These are phyloP conservation scores for Lepiota venenata DNA, from an alignment of 768 basidiomycete genomes.

Conservation along the genomic window DNA sequence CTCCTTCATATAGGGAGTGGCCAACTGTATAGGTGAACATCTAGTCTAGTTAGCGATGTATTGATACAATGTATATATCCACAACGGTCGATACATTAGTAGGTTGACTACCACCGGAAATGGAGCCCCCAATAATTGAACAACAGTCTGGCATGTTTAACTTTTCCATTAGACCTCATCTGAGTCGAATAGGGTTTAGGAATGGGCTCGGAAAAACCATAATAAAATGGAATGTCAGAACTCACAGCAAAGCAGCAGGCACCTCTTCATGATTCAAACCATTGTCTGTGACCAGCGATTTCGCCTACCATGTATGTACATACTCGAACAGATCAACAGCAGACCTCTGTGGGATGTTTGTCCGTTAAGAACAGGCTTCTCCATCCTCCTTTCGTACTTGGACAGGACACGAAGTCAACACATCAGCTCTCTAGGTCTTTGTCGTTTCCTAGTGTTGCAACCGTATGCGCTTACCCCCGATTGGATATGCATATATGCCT, in stretches of 20 bases:
- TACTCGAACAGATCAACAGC: slow-evolving; percentile 1
- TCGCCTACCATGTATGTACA: neutral
- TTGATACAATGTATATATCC: too few relatives aligned
- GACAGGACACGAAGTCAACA: neutral
- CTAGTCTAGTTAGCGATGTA: too few relatives aligned
- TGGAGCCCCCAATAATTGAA: too few relatives aligned
- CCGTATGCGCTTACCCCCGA: neutral
- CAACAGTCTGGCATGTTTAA: too few relatives aligned
- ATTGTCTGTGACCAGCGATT: slow-evolving; percentile 3
- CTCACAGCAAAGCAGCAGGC: neutral
- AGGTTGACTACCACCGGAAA: too few relatives aligned
- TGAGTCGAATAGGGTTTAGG: too few relatives aligned
- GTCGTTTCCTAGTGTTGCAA: neutral
- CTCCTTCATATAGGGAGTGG: too few relatives aligned
- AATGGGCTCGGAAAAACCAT: neutral
- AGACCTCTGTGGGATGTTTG: neutral
- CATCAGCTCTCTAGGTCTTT: neutral
- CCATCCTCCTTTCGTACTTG: neutral
- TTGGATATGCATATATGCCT: neutral
- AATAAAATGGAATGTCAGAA: neutral
- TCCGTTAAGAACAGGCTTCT: slow-evolving; percentile 2
- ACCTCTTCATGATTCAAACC: neutral
- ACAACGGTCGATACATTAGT: too few relatives aligned
- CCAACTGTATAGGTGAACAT: too few relatives aligned
- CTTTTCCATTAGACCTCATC: too few relatives aligned